These are phyloP conservation scores for Citeromyces matritensis DNA, from an alignment of 805 yeast genomes.

Conservation along the genomic window DNA sequence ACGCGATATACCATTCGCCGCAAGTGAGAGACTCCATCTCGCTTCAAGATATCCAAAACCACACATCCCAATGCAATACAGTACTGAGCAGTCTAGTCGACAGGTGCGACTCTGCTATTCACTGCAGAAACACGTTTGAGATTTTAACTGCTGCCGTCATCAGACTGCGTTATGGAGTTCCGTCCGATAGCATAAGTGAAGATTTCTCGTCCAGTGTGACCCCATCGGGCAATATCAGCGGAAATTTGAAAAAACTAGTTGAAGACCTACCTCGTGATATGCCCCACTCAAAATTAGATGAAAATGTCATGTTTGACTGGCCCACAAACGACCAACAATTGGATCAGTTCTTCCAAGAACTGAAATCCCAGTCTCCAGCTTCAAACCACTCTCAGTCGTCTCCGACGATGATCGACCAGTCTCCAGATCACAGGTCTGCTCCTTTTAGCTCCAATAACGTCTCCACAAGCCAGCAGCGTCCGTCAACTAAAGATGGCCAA, in stretches of 20 bases:
- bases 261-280: slow-evolving; percentile 13
- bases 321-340: slow-evolving; percentile 19
- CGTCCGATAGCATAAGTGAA: too few relatives aligned
- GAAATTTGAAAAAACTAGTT: slow-evolving; percentile 22
- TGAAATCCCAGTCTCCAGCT: slow-evolving; percentile 10
- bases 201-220: too few relatives aligned
- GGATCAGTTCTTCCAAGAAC: slow-evolving; percentile 31
- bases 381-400: not conserved
- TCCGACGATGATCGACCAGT: not conserved
- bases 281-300: not conserved
- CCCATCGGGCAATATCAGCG: slow-evolving; percentile 19
- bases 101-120: slow-evolving; percentile 65
- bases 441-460: not conserved
- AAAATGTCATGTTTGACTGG: slow-evolving; percentile 15
- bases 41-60: slow-evolving; percentile 32
- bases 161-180: slow-evolving; percentile 26
- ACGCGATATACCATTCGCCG: slow-evolving; percentile 59
- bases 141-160: slow-evolving; percentile 59
- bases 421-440: not conserved
- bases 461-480: slow-evolving; percentile 1
- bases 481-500: slow-evolving; percentile 29
- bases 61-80: slow-evolving; percentile 30
- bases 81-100: slow-evolving; percentile 49
- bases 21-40: slow-evolving; percentile 29
- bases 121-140: slow-evolving; percentile 59